Evolutionary conservation across 768 basidiomycete genomes (phyloP), one percentile per base, ranked within the genome.

Genomic region (Tricholoma flavovirens): DNA sequence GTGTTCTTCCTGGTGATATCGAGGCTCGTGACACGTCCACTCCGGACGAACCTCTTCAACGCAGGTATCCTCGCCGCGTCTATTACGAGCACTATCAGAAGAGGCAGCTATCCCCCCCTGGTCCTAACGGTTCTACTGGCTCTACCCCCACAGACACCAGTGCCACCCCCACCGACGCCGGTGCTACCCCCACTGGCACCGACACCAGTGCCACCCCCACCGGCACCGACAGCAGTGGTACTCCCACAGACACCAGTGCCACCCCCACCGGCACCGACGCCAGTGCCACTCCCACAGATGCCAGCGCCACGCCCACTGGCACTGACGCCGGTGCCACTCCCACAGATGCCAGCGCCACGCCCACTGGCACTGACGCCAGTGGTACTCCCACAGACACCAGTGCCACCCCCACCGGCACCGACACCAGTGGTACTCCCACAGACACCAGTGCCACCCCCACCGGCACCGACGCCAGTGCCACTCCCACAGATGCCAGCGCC

Each of bases 11-110:
- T 51, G 55, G 60, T 54, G 56, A 61, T 49, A 61, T 66, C 59
- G 66, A 72, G 60, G 59, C 64, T 51, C 62, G 64, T 62, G 67
- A 68, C 24, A 8, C 57, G 50, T 21, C 49, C 53, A 12, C 45
- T 35, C 36, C 36, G 22, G 43, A 46, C 19, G 48, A 50, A 9
- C 33, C 58, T 24, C 24, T 19, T 17, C 59, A 33, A 32, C 59
- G 59, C 33, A 55, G 60, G 32, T 61, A 62, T 50, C 64, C 60
- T 24, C 63, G 62, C 32, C 57, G 56, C n/a, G 15, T 40, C 5
- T 29, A 42, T 42, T 32, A 53, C 36, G 38, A 53, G 1, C 26
- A 53, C 14, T 53, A 53, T 17, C 7, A 53, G 38, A 53, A 40
- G 22, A 11, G 22, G 14, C 22, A 53, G 12, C 14, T 7, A 9